phyloP scores from a whole-genome alignment of 768 basidiomycete species.

The Galerina sulciceps region DNA sequence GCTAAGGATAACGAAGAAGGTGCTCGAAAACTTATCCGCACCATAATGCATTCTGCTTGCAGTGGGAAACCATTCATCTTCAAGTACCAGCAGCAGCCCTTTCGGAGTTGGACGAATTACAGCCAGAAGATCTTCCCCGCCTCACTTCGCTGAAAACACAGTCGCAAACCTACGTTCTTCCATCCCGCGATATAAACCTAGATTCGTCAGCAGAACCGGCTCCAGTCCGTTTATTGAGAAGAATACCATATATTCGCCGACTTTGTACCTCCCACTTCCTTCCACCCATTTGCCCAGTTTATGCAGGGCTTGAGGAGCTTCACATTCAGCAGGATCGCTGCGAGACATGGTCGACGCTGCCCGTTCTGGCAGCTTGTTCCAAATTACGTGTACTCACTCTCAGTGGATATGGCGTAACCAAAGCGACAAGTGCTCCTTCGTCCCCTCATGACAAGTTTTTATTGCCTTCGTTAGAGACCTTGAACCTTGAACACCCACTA shows the following conservation, averaged over 20 bases:
- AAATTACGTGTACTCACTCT: conserved; percentile 15
- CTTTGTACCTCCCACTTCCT: conserved; percentile 12
- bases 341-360: conserved; percentile 16
- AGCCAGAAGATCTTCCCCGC: conserved; percentile 11
- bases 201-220: background rate
- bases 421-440: background rate
- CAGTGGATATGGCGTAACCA: conserved; percentile 17
- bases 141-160: conserved; percentile 14
- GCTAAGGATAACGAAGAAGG: conserved; percentile 8
- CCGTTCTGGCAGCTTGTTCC: conserved; percentile 10
- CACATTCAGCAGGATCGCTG: conserved; percentile 15
- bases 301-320: conserved; percentile 15
- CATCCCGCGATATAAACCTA: background rate
- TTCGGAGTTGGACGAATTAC: conserved; percentile 4
- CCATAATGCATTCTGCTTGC: conserved; percentile 12
- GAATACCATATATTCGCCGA: conserved; percentile 8
- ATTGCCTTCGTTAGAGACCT: conserved; percentile 13
- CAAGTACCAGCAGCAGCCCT: conserved; percentile 7
- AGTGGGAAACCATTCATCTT: conserved; percentile 18
- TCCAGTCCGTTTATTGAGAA: conserved; percentile 10
- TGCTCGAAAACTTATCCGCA: conserved; percentile 6
- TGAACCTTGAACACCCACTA: conserved; percentile 20
- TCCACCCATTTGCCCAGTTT: conserved; percentile 3
- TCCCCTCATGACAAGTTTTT: background rate
- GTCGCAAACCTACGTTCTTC: conserved; percentile 2